These are phyloP conservation scores for Penicillium goetzii DNA, from an alignment of 495 filamentous ascomycete species.

Conservation along the genomic window DNA sequence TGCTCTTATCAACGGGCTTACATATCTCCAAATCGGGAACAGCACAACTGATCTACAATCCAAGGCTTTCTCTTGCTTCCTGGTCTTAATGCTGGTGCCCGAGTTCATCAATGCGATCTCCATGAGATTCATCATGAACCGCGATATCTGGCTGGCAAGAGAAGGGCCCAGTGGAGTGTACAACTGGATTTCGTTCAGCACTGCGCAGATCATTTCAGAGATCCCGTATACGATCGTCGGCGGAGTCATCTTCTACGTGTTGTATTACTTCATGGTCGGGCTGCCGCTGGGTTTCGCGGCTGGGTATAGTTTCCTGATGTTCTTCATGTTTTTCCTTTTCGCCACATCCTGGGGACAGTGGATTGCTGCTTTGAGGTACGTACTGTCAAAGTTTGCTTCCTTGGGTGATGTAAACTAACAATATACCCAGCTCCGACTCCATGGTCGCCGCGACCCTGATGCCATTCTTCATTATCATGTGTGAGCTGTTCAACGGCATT, in stretches of 20 bases:
- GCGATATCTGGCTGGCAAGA: slow-evolving; percentile 71
- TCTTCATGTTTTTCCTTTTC: slow-evolving; percentile 78
- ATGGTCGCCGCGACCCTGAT: slow-evolving; percentile 75
- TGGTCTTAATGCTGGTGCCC: slow-evolving; percentile 74
- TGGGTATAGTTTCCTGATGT: slow-evolving; percentile 82
- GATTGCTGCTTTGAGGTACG: slow-evolving; percentile 64
- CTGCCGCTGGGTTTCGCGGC: slow-evolving; percentile 61
- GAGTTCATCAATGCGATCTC: slow-evolving; percentile 79
- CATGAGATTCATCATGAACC: slow-evolving; percentile 73
- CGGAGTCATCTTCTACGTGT: slow-evolving; percentile 70
- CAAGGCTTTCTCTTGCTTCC: slow-evolving; percentile 80
- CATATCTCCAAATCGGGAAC: slow-evolving; percentile 70
- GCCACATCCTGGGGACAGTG: slow-evolving; percentile 73
- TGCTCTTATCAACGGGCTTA: slow-evolving; percentile 75
- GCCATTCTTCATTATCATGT: slow-evolving; percentile 65
- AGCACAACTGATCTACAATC: slow-evolving; percentile 71
- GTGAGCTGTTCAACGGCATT: slow-evolving; percentile 73
- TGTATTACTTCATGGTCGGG: slow-evolving; percentile 73
- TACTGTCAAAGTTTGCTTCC: neutral
- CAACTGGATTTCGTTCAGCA: slow-evolving; percentile 68
- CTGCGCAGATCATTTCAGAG: slow-evolving; percentile 72
- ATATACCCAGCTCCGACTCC: slow-evolving; percentile 54
- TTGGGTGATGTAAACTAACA: neutral
- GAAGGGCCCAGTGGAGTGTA: slow-evolving; percentile 79
- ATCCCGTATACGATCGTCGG: slow-evolving; percentile 75